Evolutionary conservation across 306 rosid genomes (phyloP).

Genomic region (Trifolium subterraneum): DNA sequence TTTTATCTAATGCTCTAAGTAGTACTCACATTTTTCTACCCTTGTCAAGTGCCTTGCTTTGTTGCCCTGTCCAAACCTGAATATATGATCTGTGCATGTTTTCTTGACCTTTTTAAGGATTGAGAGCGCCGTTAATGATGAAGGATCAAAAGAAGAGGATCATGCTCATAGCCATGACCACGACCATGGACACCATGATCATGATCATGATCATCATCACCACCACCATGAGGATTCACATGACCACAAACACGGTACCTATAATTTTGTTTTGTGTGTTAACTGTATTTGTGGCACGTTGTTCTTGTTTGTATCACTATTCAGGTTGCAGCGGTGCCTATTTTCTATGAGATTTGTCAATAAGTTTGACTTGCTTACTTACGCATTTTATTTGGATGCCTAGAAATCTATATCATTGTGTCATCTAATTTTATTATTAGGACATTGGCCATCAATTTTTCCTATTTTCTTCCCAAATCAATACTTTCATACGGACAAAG

Average conservation of each 20-base stretch:
- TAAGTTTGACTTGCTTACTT: slow-evolving; percentile 4
- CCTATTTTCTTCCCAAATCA: slow-evolving; percentile 34
- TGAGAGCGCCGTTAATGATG: slow-evolving; percentile 72
- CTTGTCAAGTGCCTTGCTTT: slow-evolving; percentile 30
- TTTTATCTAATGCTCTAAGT: slow-evolving; percentile 4
- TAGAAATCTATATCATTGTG: slow-evolving; percentile 19
- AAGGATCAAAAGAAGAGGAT: slow-evolving; percentile 69
- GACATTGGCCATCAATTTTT: background rate
- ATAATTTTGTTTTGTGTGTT: background rate
- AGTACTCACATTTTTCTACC: slow-evolving; percentile 4
- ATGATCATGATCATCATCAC: slow-evolving; percentile 57
- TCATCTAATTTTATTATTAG: background rate
- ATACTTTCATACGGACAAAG: slow-evolving; percentile 11
- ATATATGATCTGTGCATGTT: slow-evolving; percentile 39
- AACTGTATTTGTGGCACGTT: slow-evolving; percentile 18
- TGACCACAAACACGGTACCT: slow-evolving; percentile 81
- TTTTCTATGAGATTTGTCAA: slow-evolving; percentile 2
- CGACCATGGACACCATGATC: slow-evolving; percentile 41
- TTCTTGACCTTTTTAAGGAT: slow-evolving; percentile 61
- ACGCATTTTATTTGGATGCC: background rate
- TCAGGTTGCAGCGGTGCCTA: slow-evolving; percentile 1
- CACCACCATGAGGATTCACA: slow-evolving; percentile 60
- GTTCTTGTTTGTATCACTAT: slow-evolving; percentile 28
- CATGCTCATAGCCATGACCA: slow-evolving; percentile 61
- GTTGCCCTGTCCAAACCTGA: slow-evolving; percentile 29